A percentile compares a stretch with the other conserved stretches of the same genome.
Conservation (phyloP, 2,329 filamentous ascomycete genomes). For the Domatiomyces catenatus region DNA sequence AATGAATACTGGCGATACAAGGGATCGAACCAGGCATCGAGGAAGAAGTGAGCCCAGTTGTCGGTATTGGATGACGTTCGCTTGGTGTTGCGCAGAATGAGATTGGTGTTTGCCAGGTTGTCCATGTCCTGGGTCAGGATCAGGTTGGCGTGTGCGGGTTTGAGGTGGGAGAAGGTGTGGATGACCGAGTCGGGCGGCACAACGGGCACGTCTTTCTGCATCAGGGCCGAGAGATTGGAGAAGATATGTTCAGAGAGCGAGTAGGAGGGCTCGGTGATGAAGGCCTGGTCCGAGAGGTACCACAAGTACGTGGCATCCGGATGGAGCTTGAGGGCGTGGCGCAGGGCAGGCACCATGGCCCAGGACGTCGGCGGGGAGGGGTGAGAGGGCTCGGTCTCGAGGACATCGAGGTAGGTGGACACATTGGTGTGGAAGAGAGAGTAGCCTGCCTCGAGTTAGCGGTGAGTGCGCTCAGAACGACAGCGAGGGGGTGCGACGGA, state of each 20-base stretch:
- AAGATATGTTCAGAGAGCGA: conserved; percentile 59
- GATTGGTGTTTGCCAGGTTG: conserved; percentile 61
- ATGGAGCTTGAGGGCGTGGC: conserved; percentile 71
- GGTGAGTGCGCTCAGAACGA: neutral
- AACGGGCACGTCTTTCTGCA: conserved; percentile 73
- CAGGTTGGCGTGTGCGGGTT: conserved; percentile 61
- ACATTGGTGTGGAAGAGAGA: conserved; percentile 63
- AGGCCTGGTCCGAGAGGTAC: conserved; percentile 67
- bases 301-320: conserved; percentile 70
- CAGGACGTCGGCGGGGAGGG: conserved; percentile 26
- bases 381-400: conserved; percentile 16
- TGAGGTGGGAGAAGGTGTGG: conserved; percentile 76
- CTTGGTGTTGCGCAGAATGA: conserved; percentile 46
- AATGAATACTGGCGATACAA: conserved; percentile 91
- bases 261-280: conserved; percentile 71
- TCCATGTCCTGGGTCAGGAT: conserved; percentile 72
- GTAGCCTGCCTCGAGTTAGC: conserved; percentile 48
- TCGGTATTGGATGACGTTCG: conserved; percentile 28
- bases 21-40: conserved; percentile 94
- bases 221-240: conserved; percentile 55
- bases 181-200: conserved; percentile 95
- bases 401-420: conserved; percentile 29
- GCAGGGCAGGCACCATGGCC: conserved; percentile 65
- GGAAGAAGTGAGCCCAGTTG: conserved; percentile 81
- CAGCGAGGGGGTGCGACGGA: conserved; percentile 30